Conservation (phyloP, 1,284 basidiomycete genomes). For the Apiotrichum montevideense region DNA sequence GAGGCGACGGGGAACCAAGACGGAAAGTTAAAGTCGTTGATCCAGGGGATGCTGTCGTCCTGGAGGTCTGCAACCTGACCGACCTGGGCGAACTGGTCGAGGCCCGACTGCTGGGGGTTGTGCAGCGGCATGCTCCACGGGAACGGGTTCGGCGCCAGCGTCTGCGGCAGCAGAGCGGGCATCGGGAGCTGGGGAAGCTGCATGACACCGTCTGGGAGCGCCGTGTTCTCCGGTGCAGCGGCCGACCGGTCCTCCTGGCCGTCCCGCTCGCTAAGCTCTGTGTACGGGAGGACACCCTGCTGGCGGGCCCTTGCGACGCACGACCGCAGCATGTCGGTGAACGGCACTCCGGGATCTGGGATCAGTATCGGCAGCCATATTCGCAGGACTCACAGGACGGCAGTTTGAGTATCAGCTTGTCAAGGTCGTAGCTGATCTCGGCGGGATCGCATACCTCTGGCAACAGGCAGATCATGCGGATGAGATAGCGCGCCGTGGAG, state of each 20-base stretch:
- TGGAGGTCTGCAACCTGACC: background rate
- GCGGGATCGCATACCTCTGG: slow-evolving; percentile 12
- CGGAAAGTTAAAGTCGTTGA: slow-evolving; percentile 14
- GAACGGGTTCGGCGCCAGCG: slow-evolving; percentile 6
- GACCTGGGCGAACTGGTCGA: slow-evolving; percentile 1
- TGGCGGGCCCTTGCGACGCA: slow-evolving; percentile 4
- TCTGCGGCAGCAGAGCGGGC: too few species aligned
- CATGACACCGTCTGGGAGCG: too few species aligned
- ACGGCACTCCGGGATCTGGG: slow-evolving; percentile 6
- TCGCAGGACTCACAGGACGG: slow-evolving; percentile 3
- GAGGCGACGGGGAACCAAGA: slow-evolving; percentile 13
- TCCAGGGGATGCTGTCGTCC: slow-evolving; percentile 1
- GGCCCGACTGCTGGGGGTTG: background rate
- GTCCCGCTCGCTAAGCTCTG: slow-evolving; percentile 2
- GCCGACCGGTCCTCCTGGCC: background rate
- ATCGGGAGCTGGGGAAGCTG: too few species aligned
- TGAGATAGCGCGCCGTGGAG: slow-evolving; percentile 14
- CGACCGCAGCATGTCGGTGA: slow-evolving; percentile 3
- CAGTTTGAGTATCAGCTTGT: slow-evolving; percentile 8
- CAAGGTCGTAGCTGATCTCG: slow-evolving; percentile 15
- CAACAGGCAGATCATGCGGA: slow-evolving; percentile 14
- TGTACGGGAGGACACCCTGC: slow-evolving; percentile 4
- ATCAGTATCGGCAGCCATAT: background rate
- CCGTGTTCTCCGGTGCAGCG: background rate
- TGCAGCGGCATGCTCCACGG: slow-evolving; percentile 18